Evolutionary conservation across 2,329 filamentous ascomycete species (phyloP), one percentile per base, ranked within the genome.

Genomic region (Malbranchea zuffiana): DNA sequence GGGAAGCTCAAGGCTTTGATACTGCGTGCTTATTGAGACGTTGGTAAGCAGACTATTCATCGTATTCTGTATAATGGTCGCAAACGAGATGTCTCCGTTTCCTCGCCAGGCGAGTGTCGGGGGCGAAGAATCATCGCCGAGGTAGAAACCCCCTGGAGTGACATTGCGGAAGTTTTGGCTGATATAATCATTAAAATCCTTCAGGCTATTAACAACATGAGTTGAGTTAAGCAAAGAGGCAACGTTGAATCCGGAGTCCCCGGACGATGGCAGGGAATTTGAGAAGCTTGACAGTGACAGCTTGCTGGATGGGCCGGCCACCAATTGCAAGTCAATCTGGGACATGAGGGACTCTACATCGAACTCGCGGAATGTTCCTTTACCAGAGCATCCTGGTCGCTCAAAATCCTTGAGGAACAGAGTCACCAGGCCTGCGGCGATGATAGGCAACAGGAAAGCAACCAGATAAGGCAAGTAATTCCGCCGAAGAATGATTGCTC

Each of bases 111-210:
- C 78, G 44, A 90, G 68, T 0, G 78, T 79, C 1, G 83, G 75
- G 1, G 67, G 57, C 1, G 69, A 70, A 23, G 56, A 63, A 12
- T 64, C 63, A 37, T 80, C 73, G 13, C 77, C 79, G 2, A 92
- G 63, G 67, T 82, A 94, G 53, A 90, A 72, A 0, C 80, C 86
- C n/a, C 80, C 83, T 0, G 82, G 84, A 0, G 74, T 80, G 26
- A 88, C 69, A 35, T 78, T 79, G 34, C 64, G 68, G 53, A 78
- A 84, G 21, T 78, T 69, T 5, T 66, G 59, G 3, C 63, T 50
- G 32, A 94, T 71, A 44, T 72, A 80, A 16, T 68, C 53, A 39
- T 79, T 76, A 58, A 93, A 92, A 0, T 80, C 72, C 18, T 70
- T 61, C 5, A 84, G 66, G 0, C 71, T 77, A 41, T 82, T 65